Evolutionary conservation across 768 basidiomycete genomes (phyloP).

Genomic region (Lactarius vividus): DNA sequence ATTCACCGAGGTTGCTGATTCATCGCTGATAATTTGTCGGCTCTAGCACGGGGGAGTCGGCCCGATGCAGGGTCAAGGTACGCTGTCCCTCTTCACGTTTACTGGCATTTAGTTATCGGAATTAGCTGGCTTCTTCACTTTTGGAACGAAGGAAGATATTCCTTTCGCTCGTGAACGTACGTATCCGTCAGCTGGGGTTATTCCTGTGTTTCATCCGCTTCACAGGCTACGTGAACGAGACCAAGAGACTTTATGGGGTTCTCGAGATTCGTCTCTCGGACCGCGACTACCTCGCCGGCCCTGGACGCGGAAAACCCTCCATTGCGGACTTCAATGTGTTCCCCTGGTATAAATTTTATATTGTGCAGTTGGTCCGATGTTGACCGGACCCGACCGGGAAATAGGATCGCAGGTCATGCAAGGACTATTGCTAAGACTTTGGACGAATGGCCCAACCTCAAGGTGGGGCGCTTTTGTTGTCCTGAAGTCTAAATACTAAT

Average conservation of each 20-base stretch:
- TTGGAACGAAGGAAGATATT: constrained; percentile 62
- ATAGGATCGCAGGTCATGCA: constrained; percentile 53
- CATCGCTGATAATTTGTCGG: background rate
- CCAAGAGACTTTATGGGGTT: constrained; percentile 78
- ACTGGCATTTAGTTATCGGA: background rate
- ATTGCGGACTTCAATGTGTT: constrained; percentile 71
- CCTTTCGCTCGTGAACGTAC: constrained; percentile 66
- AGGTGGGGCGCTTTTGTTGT: constrained; percentile 37
- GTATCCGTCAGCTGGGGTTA: constrained; percentile 24
- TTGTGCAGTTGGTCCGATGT: background rate
- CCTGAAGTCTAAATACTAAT: background rate
- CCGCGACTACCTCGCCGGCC: constrained; percentile 79
- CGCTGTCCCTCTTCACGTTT: background rate
- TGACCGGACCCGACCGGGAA: background rate
- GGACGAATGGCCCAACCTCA: constrained; percentile 62
- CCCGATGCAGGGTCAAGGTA: constrained; percentile 82
- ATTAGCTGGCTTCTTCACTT: constrained; percentile 66
- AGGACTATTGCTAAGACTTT: constrained; percentile 53
- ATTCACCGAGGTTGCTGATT: background rate
- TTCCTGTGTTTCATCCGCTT: constrained; percentile 24
- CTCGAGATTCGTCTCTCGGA: constrained; percentile 69
- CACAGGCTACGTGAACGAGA: constrained; percentile 76
- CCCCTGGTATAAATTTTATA: constrained; percentile 48
- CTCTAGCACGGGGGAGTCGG: constrained; percentile 73
- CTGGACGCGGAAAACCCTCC: constrained; percentile 61